Base-by-base conservation (phyloP, 331 rosid species). In the Quercus phellos region DNA sequence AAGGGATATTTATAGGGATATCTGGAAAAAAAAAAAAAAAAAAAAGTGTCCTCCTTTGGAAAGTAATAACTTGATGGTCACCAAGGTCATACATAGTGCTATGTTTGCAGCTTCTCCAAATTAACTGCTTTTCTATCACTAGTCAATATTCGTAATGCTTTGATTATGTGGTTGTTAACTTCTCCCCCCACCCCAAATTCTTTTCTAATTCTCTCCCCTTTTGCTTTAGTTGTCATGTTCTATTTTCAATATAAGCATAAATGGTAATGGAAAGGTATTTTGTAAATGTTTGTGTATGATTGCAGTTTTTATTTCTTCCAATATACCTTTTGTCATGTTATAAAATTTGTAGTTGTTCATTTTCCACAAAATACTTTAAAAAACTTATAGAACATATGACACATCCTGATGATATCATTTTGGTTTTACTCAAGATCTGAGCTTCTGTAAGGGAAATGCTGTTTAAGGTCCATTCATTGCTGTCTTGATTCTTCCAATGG, bases 401-500 rank as follows among this genome's bases (percentile, higher is more conserved):
- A 26, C 13, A 56, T 11, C 7, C 56, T 74, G 72, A 61, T 73
- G 11, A 73, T 82, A 66, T 77, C 32, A n/a, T 82, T 76, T 83
- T 56, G 58, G 64, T 69, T 55, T 70, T 53, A 58, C 18, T 79
- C 54, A 83, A 87, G 89, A 67, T 81, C 63, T 72, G 61, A 74
- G 85, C 67, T 85, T 60, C 78, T 81, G 53, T 34, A 67, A 86
- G 75, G 77, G 82, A 73, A 74, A 68, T 68, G 79, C 77, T 80
- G 80, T 74, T 77, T 80, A 42, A 84, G 60, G 27, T 81, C 74
- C 30, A 43, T 66, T 68, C 70, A 55, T 84, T 81, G 72, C 72
- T 61, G 34, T 75, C 59, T 71, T 82, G 85, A 87, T 75, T 53
- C 67, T 74, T 76, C 77, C 74, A 79, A 92, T 94, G 99, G 95